Base-by-base conservation (phyloP, 2,329 filamentous ascomycete genomes). In the Calonectria henricotiae region DNA sequence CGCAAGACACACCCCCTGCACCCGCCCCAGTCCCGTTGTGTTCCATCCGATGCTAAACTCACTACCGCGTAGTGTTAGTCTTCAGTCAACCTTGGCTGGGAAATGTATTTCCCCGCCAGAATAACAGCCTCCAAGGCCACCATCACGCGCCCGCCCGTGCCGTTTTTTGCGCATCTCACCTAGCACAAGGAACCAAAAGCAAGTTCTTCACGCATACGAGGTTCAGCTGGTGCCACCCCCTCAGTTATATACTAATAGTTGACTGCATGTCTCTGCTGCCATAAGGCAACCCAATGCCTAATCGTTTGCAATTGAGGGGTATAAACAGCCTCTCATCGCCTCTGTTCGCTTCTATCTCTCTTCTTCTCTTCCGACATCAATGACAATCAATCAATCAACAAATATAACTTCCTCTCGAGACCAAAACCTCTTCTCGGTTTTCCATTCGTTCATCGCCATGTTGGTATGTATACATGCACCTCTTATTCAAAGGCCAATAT, bases 261-360 rank as follows among this genome's bases (percentile, higher is more conserved):
- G 20, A 11, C 51, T 55, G 51, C 51, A 55, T 55, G 51, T 55
- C 51, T 55, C 51, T 55, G 51, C 5, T 5, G 30, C 51, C 27
- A 13, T 20, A 55, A 55, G 30, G 51, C 32, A 37, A 25, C 17
- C 32, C n/a, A 20, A 30, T 23, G 51, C 51, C 51, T 20, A 7
- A 20, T 55, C 35, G 17, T 32, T 11, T 37, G n/a, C n/a, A 37
- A 35, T 17, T 43, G 32, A 55, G 9, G 51, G 17, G 35, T 55
- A 55, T 55, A 55, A 55, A 55, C 51, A 30, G 30, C 32, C 15
- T 32, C n/a, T n/a, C 51, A 23, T 55, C n/a, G 7, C 27, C 20
- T 11, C 2, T 37, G 11, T n/a, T 17, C n/a, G 6, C 15, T 8
- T 55, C n/a, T 55, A 23, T 9, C 11, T 23, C 7, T 20, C 17